Evolutionary conservation across 257 asterid genomes (phyloP).

Genomic region (Nyctanthes arbortristis): DNA sequence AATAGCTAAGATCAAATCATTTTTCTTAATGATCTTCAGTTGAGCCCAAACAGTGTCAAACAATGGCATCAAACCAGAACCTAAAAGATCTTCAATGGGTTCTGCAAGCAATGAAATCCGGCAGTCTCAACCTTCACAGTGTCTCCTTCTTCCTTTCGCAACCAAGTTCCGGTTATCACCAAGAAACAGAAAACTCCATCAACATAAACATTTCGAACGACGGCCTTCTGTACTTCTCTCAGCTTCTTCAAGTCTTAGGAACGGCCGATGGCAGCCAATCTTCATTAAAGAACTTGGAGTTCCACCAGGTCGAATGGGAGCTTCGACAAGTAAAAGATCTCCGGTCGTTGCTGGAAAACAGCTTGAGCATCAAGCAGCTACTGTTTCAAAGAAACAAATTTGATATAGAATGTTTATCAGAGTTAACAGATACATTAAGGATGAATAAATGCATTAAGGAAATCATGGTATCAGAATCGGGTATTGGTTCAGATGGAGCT

Average conservation of each 20-base stretch:
- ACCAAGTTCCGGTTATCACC: slow-evolving; percentile 46
- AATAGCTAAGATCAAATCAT: slow-evolving; percentile 1
- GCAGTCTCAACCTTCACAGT: slow-evolving; percentile 44
- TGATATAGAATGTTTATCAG: slow-evolving; percentile 43
- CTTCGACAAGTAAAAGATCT: slow-evolving; percentile 40
- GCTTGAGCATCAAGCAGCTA: slow-evolving; percentile 41
- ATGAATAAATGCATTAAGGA: slow-evolving; percentile 45
- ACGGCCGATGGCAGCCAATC: slow-evolving; percentile 15
- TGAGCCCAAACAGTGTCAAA: neutral
- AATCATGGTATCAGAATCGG: slow-evolving; percentile 58
- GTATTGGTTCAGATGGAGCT: slow-evolving; percentile 70
- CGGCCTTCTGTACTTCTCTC: slow-evolving; percentile 35
- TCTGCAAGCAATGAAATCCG: slow-evolving; percentile 36
- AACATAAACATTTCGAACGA: slow-evolving; percentile 43
- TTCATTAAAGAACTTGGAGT: slow-evolving; percentile 53
- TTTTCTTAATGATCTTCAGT: neutral
- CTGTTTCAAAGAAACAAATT: slow-evolving; percentile 57
- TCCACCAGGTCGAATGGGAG: slow-evolving; percentile 71
- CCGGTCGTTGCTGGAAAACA: slow-evolving; percentile 34
- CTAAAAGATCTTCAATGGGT: slow-evolving; percentile 58
- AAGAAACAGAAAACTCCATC: slow-evolving; percentile 63
- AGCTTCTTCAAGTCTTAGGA: slow-evolving; percentile 43
- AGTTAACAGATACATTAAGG: slow-evolving; percentile 47
- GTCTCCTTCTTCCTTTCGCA: slow-evolving; percentile 60
- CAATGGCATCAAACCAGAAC: slow-evolving; percentile 42